These are phyloP conservation scores for Diaporthe caulivora DNA, from an alignment of 2,329 filamentous ascomycete genomes.

Conservation along the genomic window DNA sequence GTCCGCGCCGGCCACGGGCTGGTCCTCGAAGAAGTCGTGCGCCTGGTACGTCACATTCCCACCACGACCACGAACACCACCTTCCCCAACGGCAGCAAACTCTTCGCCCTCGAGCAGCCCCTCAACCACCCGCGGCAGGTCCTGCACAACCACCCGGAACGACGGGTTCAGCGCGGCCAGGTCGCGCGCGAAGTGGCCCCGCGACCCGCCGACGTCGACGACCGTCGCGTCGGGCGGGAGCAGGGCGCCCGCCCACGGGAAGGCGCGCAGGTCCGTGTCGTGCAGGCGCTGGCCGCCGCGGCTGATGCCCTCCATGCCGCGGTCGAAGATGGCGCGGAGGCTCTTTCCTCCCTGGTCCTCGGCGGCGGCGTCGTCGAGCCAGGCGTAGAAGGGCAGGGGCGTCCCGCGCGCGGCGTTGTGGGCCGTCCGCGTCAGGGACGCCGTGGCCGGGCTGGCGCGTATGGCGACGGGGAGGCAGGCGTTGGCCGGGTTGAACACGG, in stretches of 20 bases:
- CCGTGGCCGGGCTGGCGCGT: background rate
- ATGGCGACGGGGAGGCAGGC: background rate
- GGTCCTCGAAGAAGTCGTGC: conserved; percentile 56
- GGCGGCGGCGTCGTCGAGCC: background rate
- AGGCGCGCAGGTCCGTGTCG: conserved; percentile 16
- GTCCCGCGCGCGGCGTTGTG: background rate
- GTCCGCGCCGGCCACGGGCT: conserved; percentile 52
- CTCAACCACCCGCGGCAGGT: conserved; percentile 15
- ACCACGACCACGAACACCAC: background rate
- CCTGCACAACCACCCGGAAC: conserved; percentile 20
- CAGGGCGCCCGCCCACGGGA: background rate
- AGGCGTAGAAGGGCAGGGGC: background rate
- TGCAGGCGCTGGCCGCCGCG: conserved; percentile 17
- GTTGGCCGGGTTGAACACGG: conserved; percentile 18
- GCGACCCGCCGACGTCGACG: conserved; percentile 12
- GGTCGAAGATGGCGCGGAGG: background rate
- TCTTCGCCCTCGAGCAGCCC: background rate
- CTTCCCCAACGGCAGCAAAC: background rate
- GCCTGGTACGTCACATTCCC: conserved; percentile 41
- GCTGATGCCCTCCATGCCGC: conserved; percentile 11
- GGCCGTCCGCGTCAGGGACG: conserved; percentile 4
- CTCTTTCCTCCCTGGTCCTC: background rate
- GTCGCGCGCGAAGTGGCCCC: conserved; percentile 7
- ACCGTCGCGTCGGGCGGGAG: background rate
- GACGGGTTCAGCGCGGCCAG: background rate